phyloP scores from a whole-genome alignment of 768 basidiomycete genomes.

The Leccinum uliginosum region DNA sequence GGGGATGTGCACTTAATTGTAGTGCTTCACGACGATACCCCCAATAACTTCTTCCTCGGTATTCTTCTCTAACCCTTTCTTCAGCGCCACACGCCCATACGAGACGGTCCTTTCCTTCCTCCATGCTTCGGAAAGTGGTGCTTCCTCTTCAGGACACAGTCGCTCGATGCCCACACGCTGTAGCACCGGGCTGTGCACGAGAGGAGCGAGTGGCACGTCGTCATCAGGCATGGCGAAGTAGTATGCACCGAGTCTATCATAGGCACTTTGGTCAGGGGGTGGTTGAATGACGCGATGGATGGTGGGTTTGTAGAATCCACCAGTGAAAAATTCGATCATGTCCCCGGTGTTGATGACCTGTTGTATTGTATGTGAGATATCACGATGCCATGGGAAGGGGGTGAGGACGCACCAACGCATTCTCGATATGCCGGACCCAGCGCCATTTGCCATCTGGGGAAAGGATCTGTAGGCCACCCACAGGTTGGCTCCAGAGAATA shows the following conservation, averaged over 20 bases:
- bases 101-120: slow-evolving; percentile 45
- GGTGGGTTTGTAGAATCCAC: slow-evolving; percentile 54
- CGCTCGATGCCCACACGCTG: slow-evolving; percentile 38
- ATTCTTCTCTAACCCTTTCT: slow-evolving; percentile 32
- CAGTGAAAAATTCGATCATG: slow-evolving; percentile 53
- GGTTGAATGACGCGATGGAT: slow-evolving; percentile 61
- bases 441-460: slow-evolving; percentile 50
- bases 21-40: slow-evolving; percentile 55
- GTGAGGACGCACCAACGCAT: slow-evolving; percentile 42
- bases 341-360: slow-evolving; percentile 61
- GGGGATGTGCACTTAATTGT: slow-evolving; percentile 33
- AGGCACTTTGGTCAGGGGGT: slow-evolving; percentile 44
- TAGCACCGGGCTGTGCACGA: slow-evolving; percentile 43
- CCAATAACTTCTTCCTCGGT: slow-evolving; percentile 54
- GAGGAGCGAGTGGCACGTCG: slow-evolving; percentile 41
- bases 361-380: not conserved
- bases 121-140: slow-evolving; percentile 50
- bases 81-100: slow-evolving; percentile 46
- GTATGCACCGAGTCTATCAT: slow-evolving; percentile 50
- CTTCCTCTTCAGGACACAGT: slow-evolving; percentile 34
- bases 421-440: slow-evolving; percentile 55
- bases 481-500: slow-evolving; percentile 57
- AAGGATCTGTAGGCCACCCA: slow-evolving; percentile 54
- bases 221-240: slow-evolving; percentile 56
- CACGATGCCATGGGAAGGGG: not conserved